Conservation (phyloP, 495 filamentous ascomycete genomes). For the Podospora comata region DNA sequence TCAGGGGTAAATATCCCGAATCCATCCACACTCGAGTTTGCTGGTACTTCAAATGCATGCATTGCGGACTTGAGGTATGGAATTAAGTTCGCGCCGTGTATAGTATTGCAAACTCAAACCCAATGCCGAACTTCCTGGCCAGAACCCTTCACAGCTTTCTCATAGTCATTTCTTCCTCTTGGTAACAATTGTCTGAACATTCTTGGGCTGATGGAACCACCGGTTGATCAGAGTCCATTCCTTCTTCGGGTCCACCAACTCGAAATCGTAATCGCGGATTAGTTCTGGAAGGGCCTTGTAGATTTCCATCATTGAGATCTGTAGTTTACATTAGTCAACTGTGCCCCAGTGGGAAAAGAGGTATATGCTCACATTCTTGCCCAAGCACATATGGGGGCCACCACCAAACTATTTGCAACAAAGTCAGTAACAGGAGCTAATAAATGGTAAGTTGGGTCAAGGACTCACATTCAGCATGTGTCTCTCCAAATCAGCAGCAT, state of each 20-base stretch:
- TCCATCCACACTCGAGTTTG: not conserved
- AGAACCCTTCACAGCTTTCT: not conserved
- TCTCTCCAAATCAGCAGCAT: slow-evolving; percentile 11
- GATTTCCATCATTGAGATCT: slow-evolving; percentile 10
- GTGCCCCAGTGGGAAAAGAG: not conserved
- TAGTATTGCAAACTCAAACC: not conserved
- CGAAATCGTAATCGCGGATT: slow-evolving; percentile 10
- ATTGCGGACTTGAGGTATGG: not conserved
- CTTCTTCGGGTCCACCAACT: slow-evolving; percentile 6
- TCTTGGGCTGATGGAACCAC: slow-evolving; percentile 4
- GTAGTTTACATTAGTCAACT: not conserved
- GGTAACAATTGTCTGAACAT: not conserved
- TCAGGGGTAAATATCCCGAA: not conserved
- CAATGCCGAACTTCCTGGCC: not conserved
- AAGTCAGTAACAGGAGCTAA: not conserved
- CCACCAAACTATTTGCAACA: not conserved
- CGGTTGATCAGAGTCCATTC: not conserved
- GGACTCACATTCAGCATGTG: slow-evolving; percentile 7
- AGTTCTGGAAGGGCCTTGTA: slow-evolving; percentile 12
- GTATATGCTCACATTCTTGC: slow-evolving; percentile 9
- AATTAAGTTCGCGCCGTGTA: not conserved
- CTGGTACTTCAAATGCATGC: not conserved
- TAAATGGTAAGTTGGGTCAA: not conserved
- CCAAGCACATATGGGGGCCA: slow-evolving; percentile 3
- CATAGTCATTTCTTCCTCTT: not conserved